Evolutionary conservation across 306 rosid species (phyloP).

Genomic region (Arachis hypogaea): DNA sequence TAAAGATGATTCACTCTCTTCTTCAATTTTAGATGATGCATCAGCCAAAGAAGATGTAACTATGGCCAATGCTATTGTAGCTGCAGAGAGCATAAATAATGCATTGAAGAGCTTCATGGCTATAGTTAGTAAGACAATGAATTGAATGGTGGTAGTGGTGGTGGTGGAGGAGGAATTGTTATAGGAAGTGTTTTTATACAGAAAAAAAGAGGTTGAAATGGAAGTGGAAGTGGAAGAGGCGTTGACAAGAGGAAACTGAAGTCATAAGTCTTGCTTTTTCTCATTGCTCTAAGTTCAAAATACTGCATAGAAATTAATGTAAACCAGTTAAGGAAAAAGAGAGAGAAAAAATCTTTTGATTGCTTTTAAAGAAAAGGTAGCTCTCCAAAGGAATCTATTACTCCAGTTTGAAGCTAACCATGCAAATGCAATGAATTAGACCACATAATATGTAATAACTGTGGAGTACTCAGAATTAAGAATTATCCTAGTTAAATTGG

Average conservation of each 20-base stretch:
- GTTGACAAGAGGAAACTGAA: slow-evolving; percentile 28
- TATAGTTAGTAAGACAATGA: neutral
- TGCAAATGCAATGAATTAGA: neutral
- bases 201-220: neutral
- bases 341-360: slow-evolving; percentile 39
- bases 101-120: slow-evolving; percentile 15
- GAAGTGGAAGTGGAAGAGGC: neutral
- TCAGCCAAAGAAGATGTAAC: neutral
- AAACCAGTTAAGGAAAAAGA: slow-evolving; percentile 2
- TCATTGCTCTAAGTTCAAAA: slow-evolving; percentile 26
- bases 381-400: slow-evolving; percentile 2
- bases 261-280: slow-evolving; percentile 28
- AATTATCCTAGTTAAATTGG: neutral
- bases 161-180: neutral
- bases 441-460: neutral
- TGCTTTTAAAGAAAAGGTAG: slow-evolving; percentile 41
- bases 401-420: slow-evolving; percentile 13
- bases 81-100: neutral
- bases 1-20: neutral
- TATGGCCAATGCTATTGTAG: slow-evolving; percentile 4
- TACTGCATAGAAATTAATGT: slow-evolving; percentile 36
- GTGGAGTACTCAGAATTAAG: neutral
- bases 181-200: neutral
- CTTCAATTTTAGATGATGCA: neutral
- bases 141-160: neutral